Base-by-base conservation (phyloP, 2,329 filamentous ascomycete species). In the Parafenestella ontariensis region DNA sequence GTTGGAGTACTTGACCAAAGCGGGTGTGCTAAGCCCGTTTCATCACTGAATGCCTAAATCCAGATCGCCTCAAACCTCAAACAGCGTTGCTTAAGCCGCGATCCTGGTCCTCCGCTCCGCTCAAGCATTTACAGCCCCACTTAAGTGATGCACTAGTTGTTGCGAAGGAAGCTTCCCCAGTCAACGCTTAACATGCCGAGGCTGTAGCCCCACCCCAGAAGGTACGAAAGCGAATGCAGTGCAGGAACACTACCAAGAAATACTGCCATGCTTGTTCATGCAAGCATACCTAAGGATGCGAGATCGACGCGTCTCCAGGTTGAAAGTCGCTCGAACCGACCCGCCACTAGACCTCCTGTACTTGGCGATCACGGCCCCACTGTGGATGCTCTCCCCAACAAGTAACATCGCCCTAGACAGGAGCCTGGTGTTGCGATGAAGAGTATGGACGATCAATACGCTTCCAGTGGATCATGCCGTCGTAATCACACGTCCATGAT, bases 131-230 rank as follows among this genome's bases (percentile, higher is more conserved):
- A 18, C 42, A 31, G 20, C 58, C 59, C 63, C 61, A 60, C 65
- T 64, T 56, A 45, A 54, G 42, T 54, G 59, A 69, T 52, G 73
- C 69, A 45, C 56, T 42, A 53, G 60, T 56, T 55, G 71, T 73
- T 54, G 62, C 23, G 75, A 45, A 7, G 71, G 71, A 9, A 62
- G 71, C 70, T 73, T 75, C 52, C 60, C 49, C 48, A 41, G 36
- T 53, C 46, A 54, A 72, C 73, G 67, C 68, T 70, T 62, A 58
- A 61, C 55, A 66, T 61, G 58, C 62, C 65, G 33, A 68, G 62
- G 18, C 28, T 24, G 40, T 49, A 43, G 47, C 52, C 52, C 49
- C 65, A 1, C 21, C 52, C 36, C 39, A 52, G 17, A n/a, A n/a
- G n/a, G n/a, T n/a, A n/a, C 29, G 33, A 56, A 58, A 58, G 59